phyloP scores from a whole-genome alignment of 2,329 filamentous ascomycete species.

The Fusarium dlaminii region DNA sequence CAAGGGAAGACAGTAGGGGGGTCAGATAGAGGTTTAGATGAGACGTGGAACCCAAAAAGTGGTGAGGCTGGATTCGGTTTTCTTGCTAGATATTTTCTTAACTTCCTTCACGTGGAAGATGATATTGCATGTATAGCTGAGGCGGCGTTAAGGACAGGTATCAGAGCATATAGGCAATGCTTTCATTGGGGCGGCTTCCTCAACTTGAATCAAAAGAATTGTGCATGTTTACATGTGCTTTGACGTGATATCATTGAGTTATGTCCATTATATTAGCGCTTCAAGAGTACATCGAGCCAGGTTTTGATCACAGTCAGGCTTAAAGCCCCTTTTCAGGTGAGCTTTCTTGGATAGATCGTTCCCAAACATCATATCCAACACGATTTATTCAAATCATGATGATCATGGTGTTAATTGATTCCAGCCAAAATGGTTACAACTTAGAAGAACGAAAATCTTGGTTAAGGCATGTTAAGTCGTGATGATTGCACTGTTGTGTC shows the following conservation, averaged over 20 bases:
- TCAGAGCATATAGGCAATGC: slow-evolving; percentile 24
- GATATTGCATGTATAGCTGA: slow-evolving; percentile 26
- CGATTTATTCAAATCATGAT: background rate
- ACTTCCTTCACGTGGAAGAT: slow-evolving; percentile 13
- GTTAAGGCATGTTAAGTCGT: background rate
- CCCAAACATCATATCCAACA: background rate
- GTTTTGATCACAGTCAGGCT: background rate
- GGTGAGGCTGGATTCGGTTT: slow-evolving; percentile 4
- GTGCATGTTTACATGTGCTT: background rate
- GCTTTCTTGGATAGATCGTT: background rate
- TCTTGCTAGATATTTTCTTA: slow-evolving; percentile 14
- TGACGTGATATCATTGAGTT: background rate
- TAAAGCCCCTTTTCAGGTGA: background rate
- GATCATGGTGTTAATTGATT: background rate
- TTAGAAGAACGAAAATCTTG: too few species aligned
- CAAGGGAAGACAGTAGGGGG: background rate
- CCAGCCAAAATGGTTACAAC: background rate
- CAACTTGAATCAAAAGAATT: background rate
- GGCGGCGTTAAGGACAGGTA: slow-evolving; percentile 34
- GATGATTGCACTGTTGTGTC: background rate
- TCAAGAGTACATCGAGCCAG: background rate
- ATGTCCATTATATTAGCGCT: background rate
- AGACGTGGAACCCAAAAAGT: background rate
- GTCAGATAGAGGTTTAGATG: background rate
- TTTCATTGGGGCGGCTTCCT: slow-evolving; percentile 17